Conservation (phyloP, 176 grass and related monocot genomes). For the Luzula sylvatica region DNA sequence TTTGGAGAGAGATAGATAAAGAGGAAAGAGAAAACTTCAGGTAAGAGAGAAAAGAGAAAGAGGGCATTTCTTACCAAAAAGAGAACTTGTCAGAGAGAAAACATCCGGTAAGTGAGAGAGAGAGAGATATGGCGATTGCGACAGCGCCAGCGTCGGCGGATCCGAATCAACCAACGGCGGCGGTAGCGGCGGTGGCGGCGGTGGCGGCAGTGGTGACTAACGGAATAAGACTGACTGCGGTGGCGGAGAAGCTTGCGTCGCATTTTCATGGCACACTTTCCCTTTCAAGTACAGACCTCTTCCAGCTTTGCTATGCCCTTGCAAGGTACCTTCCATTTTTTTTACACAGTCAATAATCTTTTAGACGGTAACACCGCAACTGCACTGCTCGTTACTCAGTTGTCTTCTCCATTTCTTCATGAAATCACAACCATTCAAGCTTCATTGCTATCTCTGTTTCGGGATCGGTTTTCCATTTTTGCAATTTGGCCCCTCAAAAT, state of each 20-base stretch:
- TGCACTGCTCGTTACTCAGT: neutral
- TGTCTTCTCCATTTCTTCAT: neutral
- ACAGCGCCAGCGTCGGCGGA: neutral
- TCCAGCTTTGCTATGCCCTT: conserved; percentile 31
- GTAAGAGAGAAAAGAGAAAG: too few species aligned
- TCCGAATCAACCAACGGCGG: neutral
- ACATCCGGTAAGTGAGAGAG: neutral
- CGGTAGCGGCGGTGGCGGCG: neutral
- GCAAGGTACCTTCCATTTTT: conserved; percentile 15
- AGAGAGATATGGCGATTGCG: neutral
- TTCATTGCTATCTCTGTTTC: neutral
- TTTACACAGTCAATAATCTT: neutral
- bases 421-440: neutral
- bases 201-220: conserved; percentile 14
- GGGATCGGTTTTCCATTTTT: too few species aligned
- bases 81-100: neutral
- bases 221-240: conserved; percentile 20
- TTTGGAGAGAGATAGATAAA: too few species aligned
- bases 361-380: too few species aligned
- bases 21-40: too few species aligned
- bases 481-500: too few species aligned
- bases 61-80: too few species aligned
- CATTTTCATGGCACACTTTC: conserved; percentile 20
- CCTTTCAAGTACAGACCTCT: conserved; percentile 14
- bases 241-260: conserved; percentile 22